Evolutionary conservation across 768 basidiomycete genomes (phyloP), one percentile per base, ranked within the genome.

Genomic region (Podaxis pistillaris): DNA sequence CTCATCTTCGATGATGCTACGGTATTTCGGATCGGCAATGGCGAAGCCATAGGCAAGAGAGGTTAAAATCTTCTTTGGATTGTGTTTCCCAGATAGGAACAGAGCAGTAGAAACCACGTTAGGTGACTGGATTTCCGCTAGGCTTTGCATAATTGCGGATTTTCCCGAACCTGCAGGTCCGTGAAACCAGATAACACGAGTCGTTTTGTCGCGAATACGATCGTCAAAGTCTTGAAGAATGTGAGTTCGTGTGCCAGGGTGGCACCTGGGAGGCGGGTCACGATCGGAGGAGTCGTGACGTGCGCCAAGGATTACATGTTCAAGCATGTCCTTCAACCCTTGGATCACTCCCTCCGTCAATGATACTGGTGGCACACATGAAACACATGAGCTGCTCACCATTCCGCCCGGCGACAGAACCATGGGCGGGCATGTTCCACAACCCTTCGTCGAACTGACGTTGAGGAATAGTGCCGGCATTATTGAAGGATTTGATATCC

Each of bases 301-400:
- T 3, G 49, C 49, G 3, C 49, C 26, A 12, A 22, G 49, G 22
- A 50, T 50, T 8, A 50, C 22, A 50, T 50, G 22, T 26, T 19
- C 2, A 7, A 28, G 49, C 49, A 50, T 50, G 5, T 44, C n/a
- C n/a, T 44, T 19, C 13, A 53, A 30, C 26, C 24, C 51, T 65
- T 37, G 36, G 30, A 36, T 41, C 40, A 28, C 52, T 52, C 54
- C 85, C 83, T 65, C 86, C 87, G 5, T 44, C 41, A 44, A 19
- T 19, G 15, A 44, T 7, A n/a, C 41, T 33, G 1, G 33, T 0
- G 8, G 15, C 13, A 44, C 41, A n/a, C 13, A 44, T n/a, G 15
- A 7, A 4, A 44, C 41, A 17, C n/a, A 17, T 12, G n/a, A 15
- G 15, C n/a, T 44, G 3, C 41, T 44, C 41, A 44, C 41, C 41